A percentile compares a stretch with the other conserved stretches of the same genome.
These are phyloP conservation scores for Penicillium brasilianum DNA, from an alignment of 2,329 filamentous ascomycete species.

Conservation along the genomic window DNA sequence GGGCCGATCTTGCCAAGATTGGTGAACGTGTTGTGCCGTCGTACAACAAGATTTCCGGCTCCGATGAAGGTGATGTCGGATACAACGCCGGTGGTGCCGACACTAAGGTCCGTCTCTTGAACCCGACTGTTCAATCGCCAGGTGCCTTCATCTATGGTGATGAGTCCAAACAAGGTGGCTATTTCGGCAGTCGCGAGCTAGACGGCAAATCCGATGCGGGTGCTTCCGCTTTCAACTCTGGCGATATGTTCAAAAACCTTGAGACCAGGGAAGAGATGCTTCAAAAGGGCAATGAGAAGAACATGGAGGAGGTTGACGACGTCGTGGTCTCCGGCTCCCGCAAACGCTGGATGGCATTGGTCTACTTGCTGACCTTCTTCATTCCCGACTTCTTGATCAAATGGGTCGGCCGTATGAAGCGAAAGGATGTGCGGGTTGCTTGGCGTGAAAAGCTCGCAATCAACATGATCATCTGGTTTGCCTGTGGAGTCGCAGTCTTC, in stretches of 20 bases:
- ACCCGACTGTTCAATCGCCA: constrained; percentile 54
- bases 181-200: constrained; percentile 78
- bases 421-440: constrained; percentile 88
- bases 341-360: constrained; percentile 87
- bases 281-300: constrained; percentile 90
- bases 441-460: constrained; percentile 98
- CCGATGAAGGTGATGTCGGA: constrained; percentile 63
- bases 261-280: constrained; percentile 94
- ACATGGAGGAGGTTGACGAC: constrained; percentile 88
- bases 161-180: constrained; percentile 73
- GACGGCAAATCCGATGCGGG: constrained; percentile 91
- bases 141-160: constrained; percentile 69
- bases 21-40: constrained; percentile 64
- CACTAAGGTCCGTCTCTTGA: constrained; percentile 61
- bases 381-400: constrained; percentile 84
- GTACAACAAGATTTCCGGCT: constrained; percentile 65
- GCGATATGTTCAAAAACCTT: constrained; percentile 97
- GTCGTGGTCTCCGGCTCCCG: constrained; percentile 76
- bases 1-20: constrained; percentile 85
- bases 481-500: constrained; percentile 78
- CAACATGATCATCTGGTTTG: constrained; percentile 95
- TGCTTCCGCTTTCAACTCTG: constrained; percentile 84
- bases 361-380: constrained; percentile 83
- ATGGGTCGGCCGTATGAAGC: constrained; percentile 79
- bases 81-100: constrained; percentile 59